Evolutionary conservation across 2,329 filamentous ascomycete genomes (phyloP).

Genomic region (Sphaerulina vaccinii): DNA sequence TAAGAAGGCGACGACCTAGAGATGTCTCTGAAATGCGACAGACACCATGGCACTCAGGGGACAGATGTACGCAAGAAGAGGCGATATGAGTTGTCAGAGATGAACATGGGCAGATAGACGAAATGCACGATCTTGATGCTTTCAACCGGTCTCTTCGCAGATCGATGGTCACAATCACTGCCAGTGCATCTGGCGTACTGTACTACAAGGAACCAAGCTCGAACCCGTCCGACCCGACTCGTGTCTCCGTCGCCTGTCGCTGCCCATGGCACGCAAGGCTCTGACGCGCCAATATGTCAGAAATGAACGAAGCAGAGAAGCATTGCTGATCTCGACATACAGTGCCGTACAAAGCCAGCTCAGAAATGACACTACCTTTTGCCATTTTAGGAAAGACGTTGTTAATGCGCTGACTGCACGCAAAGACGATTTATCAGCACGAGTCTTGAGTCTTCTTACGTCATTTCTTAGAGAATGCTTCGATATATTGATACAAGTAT

Average conservation of each 20-base stretch:
- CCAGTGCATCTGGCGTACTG: too few relatives aligned
- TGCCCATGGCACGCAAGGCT: too few relatives aligned
- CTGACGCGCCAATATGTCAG: too few relatives aligned
- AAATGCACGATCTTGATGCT: constrained; percentile 6
- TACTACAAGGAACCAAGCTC: too few relatives aligned
- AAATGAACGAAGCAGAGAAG: too few relatives aligned
- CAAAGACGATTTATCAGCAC: not conserved
- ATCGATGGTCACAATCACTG: too few relatives aligned
- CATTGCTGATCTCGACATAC: too few relatives aligned
- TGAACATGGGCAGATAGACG: not conserved
- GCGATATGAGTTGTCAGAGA: not conserved
- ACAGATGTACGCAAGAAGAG: too few relatives aligned
- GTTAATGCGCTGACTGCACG: not conserved
- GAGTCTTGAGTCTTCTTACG: not conserved
- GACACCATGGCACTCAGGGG: too few relatives aligned
- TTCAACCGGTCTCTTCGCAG: not conserved
- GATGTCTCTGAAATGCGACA: not conserved
- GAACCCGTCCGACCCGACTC: too few relatives aligned
- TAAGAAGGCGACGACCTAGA: constrained; percentile 53
- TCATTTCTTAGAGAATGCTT: not conserved
- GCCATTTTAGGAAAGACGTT: not conserved
- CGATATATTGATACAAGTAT: not conserved
- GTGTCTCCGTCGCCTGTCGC: too few relatives aligned
- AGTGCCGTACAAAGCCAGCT: too few relatives aligned
- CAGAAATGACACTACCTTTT: not conserved